These are phyloP conservation scores for Melaleuca alternifolia DNA, from an alignment of 345 rosid genomes.

Conservation along the genomic window DNA sequence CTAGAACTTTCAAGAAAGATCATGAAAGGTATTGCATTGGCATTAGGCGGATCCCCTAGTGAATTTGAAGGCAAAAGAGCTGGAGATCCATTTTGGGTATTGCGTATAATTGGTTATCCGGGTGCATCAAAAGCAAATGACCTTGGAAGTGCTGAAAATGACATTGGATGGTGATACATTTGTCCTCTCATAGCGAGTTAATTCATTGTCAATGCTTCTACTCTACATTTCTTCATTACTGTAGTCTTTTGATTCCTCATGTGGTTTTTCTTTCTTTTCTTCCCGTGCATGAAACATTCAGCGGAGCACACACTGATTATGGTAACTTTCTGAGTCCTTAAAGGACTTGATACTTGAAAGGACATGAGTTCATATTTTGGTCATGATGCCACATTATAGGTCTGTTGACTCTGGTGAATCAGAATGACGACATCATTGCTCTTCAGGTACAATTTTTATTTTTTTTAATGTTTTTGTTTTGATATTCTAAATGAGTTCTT, in stretches of 20 bases:
- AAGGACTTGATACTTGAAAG: not conserved
- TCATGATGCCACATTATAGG: constrained; percentile 17
- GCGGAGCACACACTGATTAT: constrained; percentile 88
- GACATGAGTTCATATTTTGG: not conserved
- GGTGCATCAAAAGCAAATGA: constrained; percentile 24
- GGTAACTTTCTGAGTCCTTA: constrained; percentile 28
- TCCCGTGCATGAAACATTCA: constrained; percentile 14
- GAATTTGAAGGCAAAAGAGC: constrained; percentile 68
- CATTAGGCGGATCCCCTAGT: constrained; percentile 50
- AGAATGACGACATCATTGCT: constrained; percentile 71
- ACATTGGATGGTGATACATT: constrained; percentile 31
- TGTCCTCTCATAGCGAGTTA: not conserved
- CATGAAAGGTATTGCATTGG: constrained; percentile 65
- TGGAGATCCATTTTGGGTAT: constrained; percentile 86
- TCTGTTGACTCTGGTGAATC: constrained; percentile 72
- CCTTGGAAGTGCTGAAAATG: constrained; percentile 25
- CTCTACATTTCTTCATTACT: not conserved
- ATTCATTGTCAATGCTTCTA: not conserved
- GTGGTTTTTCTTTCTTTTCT: not conserved
- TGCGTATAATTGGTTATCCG: constrained; percentile 77
- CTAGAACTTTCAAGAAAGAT: constrained; percentile 74
- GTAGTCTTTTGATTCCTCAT: not conserved
- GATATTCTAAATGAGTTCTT: not conserved
- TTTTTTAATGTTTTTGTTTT: not conserved
- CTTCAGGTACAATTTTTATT: constrained; percentile 43